Conservation (phyloP, 2,329 filamentous ascomycete genomes). For the Myriosclerotinia scirpicola region DNA sequence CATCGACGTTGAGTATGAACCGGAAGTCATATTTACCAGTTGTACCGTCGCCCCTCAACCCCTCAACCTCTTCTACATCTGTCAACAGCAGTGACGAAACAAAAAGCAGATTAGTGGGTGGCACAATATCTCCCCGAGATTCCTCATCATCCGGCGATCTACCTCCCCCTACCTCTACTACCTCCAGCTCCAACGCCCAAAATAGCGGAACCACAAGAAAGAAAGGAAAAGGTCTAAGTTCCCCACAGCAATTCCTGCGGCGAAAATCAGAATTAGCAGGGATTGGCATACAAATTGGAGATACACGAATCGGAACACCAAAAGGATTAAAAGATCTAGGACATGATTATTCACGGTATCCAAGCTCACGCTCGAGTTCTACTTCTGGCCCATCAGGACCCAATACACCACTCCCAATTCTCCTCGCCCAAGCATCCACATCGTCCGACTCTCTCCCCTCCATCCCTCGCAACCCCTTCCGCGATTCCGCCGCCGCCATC, state of each 20-base stretch:
- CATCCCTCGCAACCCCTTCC: constrained; percentile 28
- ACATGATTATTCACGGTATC: constrained; percentile 40
- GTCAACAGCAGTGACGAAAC: constrained; percentile 27
- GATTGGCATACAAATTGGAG: constrained; percentile 19
- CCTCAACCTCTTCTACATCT: constrained; percentile 28
- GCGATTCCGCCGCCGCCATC: constrained; percentile 29
- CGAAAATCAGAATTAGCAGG: constrained; percentile 30
- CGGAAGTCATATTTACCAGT: constrained; percentile 34
- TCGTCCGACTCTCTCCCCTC: constrained; percentile 24
- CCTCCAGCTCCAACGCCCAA: constrained; percentile 20
- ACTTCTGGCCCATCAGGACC: constrained; percentile 8
- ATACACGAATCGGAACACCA: constrained; percentile 25
- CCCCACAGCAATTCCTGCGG: constrained; percentile 30
- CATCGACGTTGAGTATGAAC: constrained; percentile 24
- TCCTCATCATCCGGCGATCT: constrained; percentile 30
- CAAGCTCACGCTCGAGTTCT: constrained; percentile 23
- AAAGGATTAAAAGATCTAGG: constrained; percentile 36
- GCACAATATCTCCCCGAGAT: constrained; percentile 24
- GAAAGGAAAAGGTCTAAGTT: constrained; percentile 26
- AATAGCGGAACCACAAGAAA: constrained; percentile 4
- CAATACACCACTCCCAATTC: background rate
- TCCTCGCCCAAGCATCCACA: constrained; percentile 12
- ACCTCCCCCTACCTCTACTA: constrained; percentile 9
- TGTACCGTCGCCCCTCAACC: constrained; percentile 40
- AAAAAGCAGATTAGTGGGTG: constrained; percentile 15